A percentile compares a stretch with the other conserved stretches of the same genome.
Conservation (phyloP, 192 early-diverging fungal species). For the Pecoramyces ruminantium region DNA sequence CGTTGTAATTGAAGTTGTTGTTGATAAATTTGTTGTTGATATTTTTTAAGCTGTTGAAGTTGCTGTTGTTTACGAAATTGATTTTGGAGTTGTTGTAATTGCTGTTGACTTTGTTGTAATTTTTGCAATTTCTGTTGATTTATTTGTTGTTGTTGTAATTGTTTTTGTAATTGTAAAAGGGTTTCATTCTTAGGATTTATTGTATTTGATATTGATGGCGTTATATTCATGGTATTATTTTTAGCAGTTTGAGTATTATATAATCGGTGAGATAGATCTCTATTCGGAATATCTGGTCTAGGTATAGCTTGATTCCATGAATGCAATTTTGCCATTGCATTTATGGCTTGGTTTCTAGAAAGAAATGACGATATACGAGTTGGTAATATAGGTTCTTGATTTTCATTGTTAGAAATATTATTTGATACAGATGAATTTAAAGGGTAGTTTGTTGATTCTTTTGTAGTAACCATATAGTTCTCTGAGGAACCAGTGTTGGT, state of each 20-base stretch:
- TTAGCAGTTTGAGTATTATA: not conserved
- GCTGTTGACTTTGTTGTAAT: not conserved
- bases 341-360: not conserved
- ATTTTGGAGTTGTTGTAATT: not conserved
- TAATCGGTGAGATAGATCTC: not conserved
- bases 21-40: not conserved
- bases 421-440: not conserved
- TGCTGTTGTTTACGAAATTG: not conserved
- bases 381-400: not conserved
- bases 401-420: not conserved
- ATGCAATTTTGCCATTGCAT: not conserved
- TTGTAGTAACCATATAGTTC: not conserved
- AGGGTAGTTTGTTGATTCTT: not conserved
- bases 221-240: not conserved
- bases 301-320: not conserved
- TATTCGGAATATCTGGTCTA: not conserved
- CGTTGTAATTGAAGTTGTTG: not conserved
- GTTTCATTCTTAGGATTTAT: not conserved
- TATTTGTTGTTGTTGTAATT: not conserved
- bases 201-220: not conserved
- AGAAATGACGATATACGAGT: not conserved
- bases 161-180: not conserved
- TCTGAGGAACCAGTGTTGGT: not conserved
- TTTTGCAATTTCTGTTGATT: not conserved
- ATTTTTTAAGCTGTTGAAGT: not conserved